Evolutionary conservation across 2,329 filamentous ascomycete species (phyloP).

Genomic region (Microascus cirrosus): DNA sequence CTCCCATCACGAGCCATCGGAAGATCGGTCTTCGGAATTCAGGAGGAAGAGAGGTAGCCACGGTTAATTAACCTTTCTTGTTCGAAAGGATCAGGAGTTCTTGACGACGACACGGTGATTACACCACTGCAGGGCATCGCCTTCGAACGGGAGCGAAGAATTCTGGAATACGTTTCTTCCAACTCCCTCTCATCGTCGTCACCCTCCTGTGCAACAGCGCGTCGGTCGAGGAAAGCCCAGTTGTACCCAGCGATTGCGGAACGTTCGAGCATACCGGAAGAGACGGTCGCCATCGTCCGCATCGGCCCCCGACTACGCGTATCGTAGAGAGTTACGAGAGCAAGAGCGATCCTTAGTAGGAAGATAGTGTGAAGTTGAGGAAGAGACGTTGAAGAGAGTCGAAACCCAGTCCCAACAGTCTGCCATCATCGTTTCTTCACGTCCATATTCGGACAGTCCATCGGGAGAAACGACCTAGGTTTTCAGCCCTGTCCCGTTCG

Average conservation of each 20-base stretch:
- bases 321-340: neutral
- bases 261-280: conserved; percentile 4
- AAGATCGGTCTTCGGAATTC: neutral
- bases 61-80: neutral
- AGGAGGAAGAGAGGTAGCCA: neutral
- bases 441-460: neutral
- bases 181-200: conserved; percentile 1
- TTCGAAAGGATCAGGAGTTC: neutral
- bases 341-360: neutral
- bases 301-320: conserved; percentile 2
- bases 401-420: neutral
- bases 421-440: neutral
- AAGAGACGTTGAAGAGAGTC: neutral
- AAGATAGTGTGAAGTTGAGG: neutral
- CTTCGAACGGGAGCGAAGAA: conserved; percentile 13
- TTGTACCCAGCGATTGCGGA: conserved; percentile 1
- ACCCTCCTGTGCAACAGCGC: neutral
- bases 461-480: neutral
- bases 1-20: neutral
- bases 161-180: conserved; percentile 29
- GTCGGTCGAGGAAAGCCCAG: neutral
- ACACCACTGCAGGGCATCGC: conserved; percentile 2
- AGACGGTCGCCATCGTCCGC: conserved; percentile 5
- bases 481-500: neutral
- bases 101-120: conserved; percentile 3